Evolutionary conservation across 116 monocot species (phyloP), one percentile per base, ranked within the genome.

Genomic region (Iris pallida): DNA sequence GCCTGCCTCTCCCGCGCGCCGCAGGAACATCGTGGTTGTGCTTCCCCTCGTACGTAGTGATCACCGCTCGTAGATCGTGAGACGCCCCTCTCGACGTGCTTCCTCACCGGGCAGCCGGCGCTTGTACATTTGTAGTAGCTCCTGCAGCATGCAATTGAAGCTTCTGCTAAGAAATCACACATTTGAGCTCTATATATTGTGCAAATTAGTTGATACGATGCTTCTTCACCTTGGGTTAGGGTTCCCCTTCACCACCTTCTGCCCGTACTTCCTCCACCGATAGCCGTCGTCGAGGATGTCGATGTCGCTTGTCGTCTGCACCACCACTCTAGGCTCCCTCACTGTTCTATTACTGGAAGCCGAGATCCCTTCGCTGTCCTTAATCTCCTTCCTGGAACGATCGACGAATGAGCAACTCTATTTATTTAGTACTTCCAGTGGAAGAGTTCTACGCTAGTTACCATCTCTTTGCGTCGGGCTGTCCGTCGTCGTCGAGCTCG

Each of bases 241-340:
- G 68, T 84, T 91, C 11, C 84, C 85, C 75, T 87, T 90, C 51
- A 90, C 90, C 3, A 90, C 90, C 62, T 90, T 90, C 73, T 90
- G 90, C 5, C 90, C 90, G 46, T 90, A 90, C 49, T 90, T 90
- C 20, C 90, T 76, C 90, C 90, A 90, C 43, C 86, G 68, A 44
- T 84, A 90, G 85, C 18, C 90, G 15, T 90, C 90, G 52, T 90
- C 86, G 2, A 89, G 80, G 48, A 90, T 83, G 52, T 90, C 90
- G 70, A 90, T 80, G 2, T 90, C 90, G 44, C 90, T 90, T 14
- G 75, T 78, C 7, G 90, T 90, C 65, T 90, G 83, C 47, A 86
- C 78, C 63, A 86, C 78, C 0, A 90, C 75, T 46, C 79, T 74
- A 2, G 90, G 90, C 64, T 90, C 90, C 68, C 84, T 79, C 64